These are phyloP conservation scores for Penicillium sp. DNA, from an alignment of 2,329 filamentous ascomycete genomes.

Conservation along the genomic window DNA sequence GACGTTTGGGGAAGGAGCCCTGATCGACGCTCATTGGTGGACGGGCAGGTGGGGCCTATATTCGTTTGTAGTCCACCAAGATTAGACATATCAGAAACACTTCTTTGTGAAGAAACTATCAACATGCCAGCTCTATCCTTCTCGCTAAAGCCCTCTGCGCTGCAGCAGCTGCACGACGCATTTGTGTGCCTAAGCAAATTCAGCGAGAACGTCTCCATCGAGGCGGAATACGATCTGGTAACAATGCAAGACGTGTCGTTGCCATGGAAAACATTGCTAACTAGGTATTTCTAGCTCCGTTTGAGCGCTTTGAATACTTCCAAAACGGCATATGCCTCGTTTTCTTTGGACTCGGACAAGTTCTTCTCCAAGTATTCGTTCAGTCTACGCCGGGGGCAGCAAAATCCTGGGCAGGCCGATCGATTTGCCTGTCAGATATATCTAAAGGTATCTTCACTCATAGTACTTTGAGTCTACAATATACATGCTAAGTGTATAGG, in stretches of 20 bases:
- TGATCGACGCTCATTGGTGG: constrained; percentile 11
- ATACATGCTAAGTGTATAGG: constrained; percentile 26
- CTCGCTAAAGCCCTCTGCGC: constrained; percentile 54
- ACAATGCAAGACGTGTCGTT: constrained; percentile 3
- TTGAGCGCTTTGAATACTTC: constrained; percentile 60
- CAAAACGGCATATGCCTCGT: constrained; percentile 61
- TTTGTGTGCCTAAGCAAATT: constrained; percentile 61
- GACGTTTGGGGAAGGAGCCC: constrained; percentile 7
- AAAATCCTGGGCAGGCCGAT: constrained; percentile 29
- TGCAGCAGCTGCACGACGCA: constrained; percentile 55
- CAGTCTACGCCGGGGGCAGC: constrained; percentile 23
- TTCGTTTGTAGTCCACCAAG: too few relatives aligned
- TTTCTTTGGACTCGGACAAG: constrained; percentile 49
- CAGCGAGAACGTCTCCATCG: constrained; percentile 59
- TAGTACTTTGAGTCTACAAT: background rate
- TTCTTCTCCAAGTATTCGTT: constrained; percentile 62
- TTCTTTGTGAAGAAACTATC: background rate
- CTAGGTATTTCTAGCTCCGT: constrained; percentile 46
- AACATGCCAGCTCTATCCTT: constrained; percentile 44
- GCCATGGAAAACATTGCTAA: background rate
- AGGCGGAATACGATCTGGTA: constrained; percentile 57
- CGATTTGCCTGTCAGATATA: constrained; percentile 58
- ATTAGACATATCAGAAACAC: background rate
- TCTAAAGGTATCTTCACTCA: constrained; percentile 48
- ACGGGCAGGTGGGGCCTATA: background rate